Evolutionary conservation across 2,329 filamentous ascomycete genomes (phyloP).

Genomic region (Cercospora beticola): DNA sequence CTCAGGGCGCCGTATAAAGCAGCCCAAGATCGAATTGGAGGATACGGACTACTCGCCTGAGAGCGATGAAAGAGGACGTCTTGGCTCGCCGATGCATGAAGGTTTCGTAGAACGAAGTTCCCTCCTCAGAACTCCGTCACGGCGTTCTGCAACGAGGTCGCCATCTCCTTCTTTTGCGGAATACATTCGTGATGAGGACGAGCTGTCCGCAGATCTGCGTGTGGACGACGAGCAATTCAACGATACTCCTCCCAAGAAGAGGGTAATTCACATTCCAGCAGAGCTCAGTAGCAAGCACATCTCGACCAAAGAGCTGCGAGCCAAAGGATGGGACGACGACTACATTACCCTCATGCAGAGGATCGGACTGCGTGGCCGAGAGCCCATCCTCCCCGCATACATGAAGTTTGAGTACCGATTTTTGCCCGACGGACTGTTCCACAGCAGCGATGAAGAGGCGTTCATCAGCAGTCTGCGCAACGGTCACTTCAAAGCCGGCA

Average conservation of each 20-base stretch:
- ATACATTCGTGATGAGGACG: conserved; percentile 18
- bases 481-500: conserved; percentile 52
- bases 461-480: conserved; percentile 48
- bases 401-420: conserved; percentile 57
- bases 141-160: conserved; percentile 1
- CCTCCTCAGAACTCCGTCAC: conserved; percentile 15
- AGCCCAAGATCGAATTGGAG: conserved; percentile 23
- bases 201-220: conserved; percentile 39
- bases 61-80: conserved; percentile 3
- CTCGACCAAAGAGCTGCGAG: conserved; percentile 28
- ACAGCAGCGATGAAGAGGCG: conserved; percentile 41
- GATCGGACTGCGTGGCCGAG: conserved; percentile 56
- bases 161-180: conserved; percentile 18
- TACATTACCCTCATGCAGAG: conserved; percentile 55
- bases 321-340: conserved; percentile 50
- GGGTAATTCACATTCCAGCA: conserved; percentile 26
- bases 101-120: conserved; percentile 9
- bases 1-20: conserved; percentile 22
- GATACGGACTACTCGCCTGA: conserved; percentile 4
- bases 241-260: conserved; percentile 18
- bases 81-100: conserved; percentile 12
- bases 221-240: conserved; percentile 30
- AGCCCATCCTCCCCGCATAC: conserved; percentile 53
- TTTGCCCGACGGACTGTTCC: conserved; percentile 55
- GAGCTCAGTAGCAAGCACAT: conserved; percentile 29